A percentile compares a stretch with the other conserved stretches of the same genome.
Conservation (phyloP, 2,329 filamentous ascomycete genomes). For the Fusarium azukiicola region DNA sequence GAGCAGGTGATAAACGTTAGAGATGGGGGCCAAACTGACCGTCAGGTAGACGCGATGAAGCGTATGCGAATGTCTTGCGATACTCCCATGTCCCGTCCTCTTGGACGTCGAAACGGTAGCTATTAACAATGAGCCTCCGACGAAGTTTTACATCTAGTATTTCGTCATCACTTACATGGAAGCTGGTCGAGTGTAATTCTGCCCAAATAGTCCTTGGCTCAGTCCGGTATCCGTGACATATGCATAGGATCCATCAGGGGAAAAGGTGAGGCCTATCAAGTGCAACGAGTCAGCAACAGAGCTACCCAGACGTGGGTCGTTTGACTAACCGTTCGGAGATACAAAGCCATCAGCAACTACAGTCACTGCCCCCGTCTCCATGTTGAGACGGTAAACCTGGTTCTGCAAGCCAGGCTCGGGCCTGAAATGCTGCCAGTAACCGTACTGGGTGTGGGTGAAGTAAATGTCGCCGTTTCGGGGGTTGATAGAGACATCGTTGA, state of each 20-base stretch:
- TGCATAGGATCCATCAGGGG: constrained; percentile 72
- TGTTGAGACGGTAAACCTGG: constrained; percentile 79
- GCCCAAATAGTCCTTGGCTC: too few species aligned
- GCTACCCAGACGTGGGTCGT: too few species aligned
- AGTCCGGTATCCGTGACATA: constrained; percentile 81
- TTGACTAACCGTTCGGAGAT: constrained; percentile 74
- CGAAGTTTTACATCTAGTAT: too few species aligned
- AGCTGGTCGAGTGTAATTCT: too few species aligned
- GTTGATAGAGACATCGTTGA: constrained; percentile 78
- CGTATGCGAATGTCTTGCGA: constrained; percentile 77
- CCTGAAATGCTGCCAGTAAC: constrained; percentile 78
- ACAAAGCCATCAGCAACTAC: constrained; percentile 79
- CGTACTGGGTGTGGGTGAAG: constrained; percentile 83
- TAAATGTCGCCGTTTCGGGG: constrained; percentile 77
- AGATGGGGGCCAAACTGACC: too few species aligned
- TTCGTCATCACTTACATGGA: too few species aligned
- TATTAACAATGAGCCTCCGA: too few species aligned
- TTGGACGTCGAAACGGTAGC: constrained; percentile 72
- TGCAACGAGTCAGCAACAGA: constrained; percentile 21
- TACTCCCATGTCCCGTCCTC: constrained; percentile 70
- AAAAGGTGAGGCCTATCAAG: constrained; percentile 75
- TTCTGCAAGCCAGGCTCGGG: constrained; percentile 73
- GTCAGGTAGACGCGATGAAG: constrained; percentile 80
- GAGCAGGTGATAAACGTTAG: too few species aligned
- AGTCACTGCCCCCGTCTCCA: constrained; percentile 71